These are phyloP conservation scores for Plantago lanceolata DNA, from an alignment of 305 asterid species.

Conservation along the genomic window DNA sequence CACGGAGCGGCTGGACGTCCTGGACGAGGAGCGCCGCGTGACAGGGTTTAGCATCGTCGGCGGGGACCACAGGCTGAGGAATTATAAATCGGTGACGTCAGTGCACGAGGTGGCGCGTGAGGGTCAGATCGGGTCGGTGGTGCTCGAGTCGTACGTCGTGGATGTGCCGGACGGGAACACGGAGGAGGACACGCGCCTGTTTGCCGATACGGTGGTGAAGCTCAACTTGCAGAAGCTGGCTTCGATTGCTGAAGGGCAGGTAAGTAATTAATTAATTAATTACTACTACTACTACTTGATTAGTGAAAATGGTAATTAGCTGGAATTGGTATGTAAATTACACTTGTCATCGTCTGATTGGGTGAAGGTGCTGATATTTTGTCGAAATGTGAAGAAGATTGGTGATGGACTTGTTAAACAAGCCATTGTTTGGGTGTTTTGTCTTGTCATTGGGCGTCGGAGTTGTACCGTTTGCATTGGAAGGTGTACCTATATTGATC, in stretches of 20 bases:
- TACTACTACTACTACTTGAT: too few relatives aligned
- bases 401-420: too few relatives aligned
- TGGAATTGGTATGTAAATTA: neutral
- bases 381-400: too few relatives aligned
- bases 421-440: too few relatives aligned
- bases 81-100: conserved; percentile 51
- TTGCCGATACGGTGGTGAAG: conserved; percentile 29
- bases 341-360: neutral
- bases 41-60: conserved; percentile 66
- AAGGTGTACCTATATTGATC: neutral
- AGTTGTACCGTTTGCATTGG: neutral
- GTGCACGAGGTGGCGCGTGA: conserved; percentile 50
- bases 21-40: conserved; percentile 59
- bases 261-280: neutral
- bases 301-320: too few relatives aligned
- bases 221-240: conserved; percentile 29
- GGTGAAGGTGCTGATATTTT: neutral
- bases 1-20: conserved; percentile 56
- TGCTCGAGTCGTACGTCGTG: conserved; percentile 65
- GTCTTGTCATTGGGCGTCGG: neutral
- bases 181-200: conserved; percentile 29
- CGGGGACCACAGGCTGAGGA: conserved; percentile 65
- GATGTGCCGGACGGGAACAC: conserved; percentile 76
- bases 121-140: conserved; percentile 45
- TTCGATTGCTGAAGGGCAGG: conserved; percentile 20